Evolutionary conservation across 768 basidiomycete species (phyloP), one percentile per base, ranked within the genome.

Genomic region (Mrakia blollopis): DNA sequence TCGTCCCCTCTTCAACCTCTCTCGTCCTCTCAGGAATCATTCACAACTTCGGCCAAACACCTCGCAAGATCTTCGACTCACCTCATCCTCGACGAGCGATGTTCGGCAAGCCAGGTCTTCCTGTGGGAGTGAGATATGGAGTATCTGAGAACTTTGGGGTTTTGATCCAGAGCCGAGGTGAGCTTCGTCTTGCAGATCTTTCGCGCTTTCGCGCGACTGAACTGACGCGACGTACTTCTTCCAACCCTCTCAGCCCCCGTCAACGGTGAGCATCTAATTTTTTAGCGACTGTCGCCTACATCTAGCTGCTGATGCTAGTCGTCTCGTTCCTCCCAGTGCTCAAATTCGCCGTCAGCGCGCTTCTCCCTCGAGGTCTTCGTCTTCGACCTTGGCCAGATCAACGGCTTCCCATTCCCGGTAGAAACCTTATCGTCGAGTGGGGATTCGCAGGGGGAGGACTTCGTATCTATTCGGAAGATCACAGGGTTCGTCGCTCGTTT

Each of bases 41-140:
- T 28, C 50, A n/a, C 41, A 74, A 79, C 93, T 92, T 97, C 79
- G 94, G 94, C 21, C 94, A 96, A 84, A 96, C 94, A 0, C 94
- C 94, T 14, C 87, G 89, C 37, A 94, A 93, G 81, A 87, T 97
- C 11, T 98, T 97, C 83, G 86, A 84, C 11, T 80, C 84, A 0
- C 87, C 92, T 3, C 95, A 97, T 86, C 93, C 93, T 0, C 84
- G 86, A 37, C 87, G 93, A 41, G 88, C 89, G 78, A 86, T 90
- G 81, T 87, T 80, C 25, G 78, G 91, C 69, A 83, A 88, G n/a
- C 86, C 87, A 3, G 89, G 88, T 32, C 86, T 97, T 23, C 92
- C 94, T 0, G 83, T 90, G 6, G 90, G 90, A 3, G 86, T 86
- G 2, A 83, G 89, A 11, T 89, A 91, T 79, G 94, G 94, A 3